A percentile compares a stretch with the other conserved stretches of the same genome.
phyloP scores from a whole-genome alignment of 768 basidiomycete species.

The Amanita phalloides region DNA sequence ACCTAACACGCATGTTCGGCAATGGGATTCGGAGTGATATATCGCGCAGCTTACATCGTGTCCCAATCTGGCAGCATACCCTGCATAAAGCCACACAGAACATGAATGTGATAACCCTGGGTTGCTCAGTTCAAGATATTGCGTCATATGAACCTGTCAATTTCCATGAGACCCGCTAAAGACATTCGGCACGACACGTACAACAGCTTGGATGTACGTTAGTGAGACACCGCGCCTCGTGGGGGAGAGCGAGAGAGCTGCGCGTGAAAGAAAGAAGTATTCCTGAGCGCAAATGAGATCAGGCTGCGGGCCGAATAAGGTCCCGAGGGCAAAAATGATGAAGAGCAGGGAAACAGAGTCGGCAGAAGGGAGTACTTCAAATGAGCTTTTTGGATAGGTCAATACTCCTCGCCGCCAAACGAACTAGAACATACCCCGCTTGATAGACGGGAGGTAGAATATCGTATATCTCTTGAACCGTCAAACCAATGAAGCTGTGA shows the following conservation, averaged over 20 bases:
- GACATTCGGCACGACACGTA: conserved; percentile 18
- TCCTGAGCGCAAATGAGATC: conserved; percentile 44
- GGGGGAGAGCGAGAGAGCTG: conserved; percentile 36
- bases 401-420: not conserved
- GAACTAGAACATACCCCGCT: conserved; percentile 24
- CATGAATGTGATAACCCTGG: conserved; percentile 27
- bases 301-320: conserved; percentile 45
- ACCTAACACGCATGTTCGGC: conserved; percentile 15
- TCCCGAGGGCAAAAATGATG: conserved; percentile 53
- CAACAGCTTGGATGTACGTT: conserved; percentile 42
- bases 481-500: conserved; percentile 42
- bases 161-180: not conserved
- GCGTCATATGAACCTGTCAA: conserved; percentile 28
- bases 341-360: conserved; percentile 54
- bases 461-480: conserved; percentile 43
- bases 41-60: conserved; percentile 37
- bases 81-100: conserved; percentile 45
- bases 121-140: conserved; percentile 49
- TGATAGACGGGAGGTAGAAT: conserved; percentile 44
- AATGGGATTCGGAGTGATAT: not conserved
- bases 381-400: not conserved
- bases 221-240: conserved; percentile 42
- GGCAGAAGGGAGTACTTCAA: conserved; percentile 7
- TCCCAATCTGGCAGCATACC: conserved; percentile 46
- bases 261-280: conserved; percentile 50